Evolutionary conservation across 768 basidiomycete genomes (phyloP), one percentile per base, ranked within the genome.

Genomic region (Termitomyces sp.): DNA sequence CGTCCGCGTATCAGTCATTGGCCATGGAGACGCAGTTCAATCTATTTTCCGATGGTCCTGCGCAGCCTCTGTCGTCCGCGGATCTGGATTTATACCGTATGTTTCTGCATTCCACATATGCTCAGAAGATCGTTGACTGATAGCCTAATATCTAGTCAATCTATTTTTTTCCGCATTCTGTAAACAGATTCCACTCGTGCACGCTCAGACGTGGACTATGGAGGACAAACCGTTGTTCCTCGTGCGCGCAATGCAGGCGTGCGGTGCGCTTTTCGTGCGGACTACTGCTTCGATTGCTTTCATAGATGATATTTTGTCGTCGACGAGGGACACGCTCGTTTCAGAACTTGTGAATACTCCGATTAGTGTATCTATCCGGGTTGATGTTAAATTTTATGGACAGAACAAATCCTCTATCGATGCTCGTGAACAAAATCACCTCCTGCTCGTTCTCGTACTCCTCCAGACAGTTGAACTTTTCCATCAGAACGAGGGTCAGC

Each of bases 11-110:
- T 60, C 55, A 54, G 45, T 41, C 45, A 13, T 38, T 44, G 41
- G 22, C 44, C 10, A 53, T 56, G 36, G 56, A 50, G 43, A 46
- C 59, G 5, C 20, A 0, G 10, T 30, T 28, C 26, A 28, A 9
- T 47, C 22, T 20, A 41, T 32, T 52, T 4, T 3, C 16, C 24
- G 54, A 24, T 38, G 57, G 35, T 30, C 4, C 43, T 64, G 51
- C 62, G 18, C 49, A 68, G 62, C 49, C 45, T 66, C 67, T 66
- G 65, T 57, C 69, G 20, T 54, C 75, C 68, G 76, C 78, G 54
- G 85, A 87, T 64, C 73, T 81, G 58, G 76, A 80, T 56, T 74
- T 80, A 33, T 85, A 84, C 63, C 72, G 86, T 87, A 71, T 66
- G 83, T 74, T 18, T 45, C 62, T 56, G 30, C 32, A 18, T 22